Percentiles rank a stretch among this genome's conserved stretches.
phyloP scores from a whole-genome alignment of 257 asterid genomes.

The Knoxia roxburghii region DNA sequence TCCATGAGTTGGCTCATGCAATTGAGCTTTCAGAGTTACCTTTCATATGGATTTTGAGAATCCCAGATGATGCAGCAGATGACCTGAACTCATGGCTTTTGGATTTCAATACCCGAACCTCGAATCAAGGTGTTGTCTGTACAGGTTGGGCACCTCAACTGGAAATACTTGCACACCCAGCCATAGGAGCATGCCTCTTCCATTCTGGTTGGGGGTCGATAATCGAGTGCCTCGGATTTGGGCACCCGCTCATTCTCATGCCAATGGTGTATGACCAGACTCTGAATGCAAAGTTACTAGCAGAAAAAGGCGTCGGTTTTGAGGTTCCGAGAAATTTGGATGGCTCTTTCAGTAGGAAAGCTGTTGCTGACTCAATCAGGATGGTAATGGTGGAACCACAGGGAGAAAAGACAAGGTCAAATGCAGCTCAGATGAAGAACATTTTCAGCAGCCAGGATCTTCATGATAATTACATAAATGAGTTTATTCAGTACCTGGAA shows the following conservation, averaged over 20 bases:
- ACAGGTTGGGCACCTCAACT: constrained; percentile 42
- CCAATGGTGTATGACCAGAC: constrained; percentile 44
- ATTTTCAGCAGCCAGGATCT: constrained; percentile 26
- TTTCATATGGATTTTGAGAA: constrained; percentile 42
- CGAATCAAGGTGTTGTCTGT: constrained; percentile 27
- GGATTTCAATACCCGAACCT: constrained; percentile 26
- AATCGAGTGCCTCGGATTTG: constrained; percentile 36
- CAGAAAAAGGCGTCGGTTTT: constrained; percentile 36
- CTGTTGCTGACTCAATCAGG: constrained; percentile 34
- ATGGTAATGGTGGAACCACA: constrained; percentile 28
- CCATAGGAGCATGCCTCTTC: constrained; percentile 42
- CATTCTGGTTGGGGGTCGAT: constrained; percentile 52
- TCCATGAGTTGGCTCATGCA: constrained; percentile 39
- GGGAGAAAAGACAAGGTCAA: constrained; percentile 24
- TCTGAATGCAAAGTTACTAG: constrained; percentile 38
- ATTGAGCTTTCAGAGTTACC: constrained; percentile 37
- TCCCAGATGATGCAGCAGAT: constrained; percentile 21
- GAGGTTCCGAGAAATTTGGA: constrained; percentile 41
- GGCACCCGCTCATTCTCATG: constrained; percentile 38
- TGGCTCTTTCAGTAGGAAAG: constrained; percentile 32
- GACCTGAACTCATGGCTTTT: constrained; percentile 26
- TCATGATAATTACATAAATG: constrained; percentile 33
- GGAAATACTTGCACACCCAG: constrained; percentile 40
- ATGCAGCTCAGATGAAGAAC: constrained; percentile 25
- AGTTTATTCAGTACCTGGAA: constrained; percentile 29